Percentiles rank a stretch among this genome's conserved stretches.
phyloP scores from a whole-genome alignment of 305 asterid genomes.

The Fraxinus velutina region DNA sequence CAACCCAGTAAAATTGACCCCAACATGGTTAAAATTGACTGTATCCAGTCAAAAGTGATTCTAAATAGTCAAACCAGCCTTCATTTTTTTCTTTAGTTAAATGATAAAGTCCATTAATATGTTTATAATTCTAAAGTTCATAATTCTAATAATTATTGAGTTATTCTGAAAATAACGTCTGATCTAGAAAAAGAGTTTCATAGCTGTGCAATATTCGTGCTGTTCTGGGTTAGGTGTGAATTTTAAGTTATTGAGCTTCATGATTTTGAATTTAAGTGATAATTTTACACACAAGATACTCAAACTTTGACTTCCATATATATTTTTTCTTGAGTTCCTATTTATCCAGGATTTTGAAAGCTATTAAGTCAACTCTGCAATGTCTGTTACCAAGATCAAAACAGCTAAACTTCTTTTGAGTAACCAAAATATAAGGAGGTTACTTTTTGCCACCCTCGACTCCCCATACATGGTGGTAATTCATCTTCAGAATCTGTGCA shows the following conservation, averaged over 20 bases:
- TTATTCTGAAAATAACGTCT: neutral
- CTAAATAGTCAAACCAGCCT: neutral
- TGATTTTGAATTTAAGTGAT: neutral
- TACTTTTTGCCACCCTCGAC: neutral
- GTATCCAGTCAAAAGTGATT: neutral
- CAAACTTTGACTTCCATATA: neutral
- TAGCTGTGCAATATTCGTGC: neutral
- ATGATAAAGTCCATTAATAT: neutral
- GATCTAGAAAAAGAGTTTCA: neutral
- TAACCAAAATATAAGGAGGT: neutral
- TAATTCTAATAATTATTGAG: neutral
- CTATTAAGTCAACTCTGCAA: neutral
- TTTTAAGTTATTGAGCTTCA: neutral
- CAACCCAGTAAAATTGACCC: neutral
- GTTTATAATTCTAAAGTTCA: neutral
- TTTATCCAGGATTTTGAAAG: neutral
- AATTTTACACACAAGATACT: neutral
- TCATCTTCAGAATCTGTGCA: neutral
- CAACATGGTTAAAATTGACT: neutral
- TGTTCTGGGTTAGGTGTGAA: neutral
- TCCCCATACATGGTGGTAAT: constrained; percentile 56
- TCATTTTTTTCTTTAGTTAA: neutral
- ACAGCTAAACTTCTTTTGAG: neutral
- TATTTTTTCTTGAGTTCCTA: neutral
- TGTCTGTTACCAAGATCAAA: neutral